Evolutionary conservation across 164 flowering plant species (phyloP), one percentile per base, ranked within the genome.

Genomic region (Piper longum): DNA sequence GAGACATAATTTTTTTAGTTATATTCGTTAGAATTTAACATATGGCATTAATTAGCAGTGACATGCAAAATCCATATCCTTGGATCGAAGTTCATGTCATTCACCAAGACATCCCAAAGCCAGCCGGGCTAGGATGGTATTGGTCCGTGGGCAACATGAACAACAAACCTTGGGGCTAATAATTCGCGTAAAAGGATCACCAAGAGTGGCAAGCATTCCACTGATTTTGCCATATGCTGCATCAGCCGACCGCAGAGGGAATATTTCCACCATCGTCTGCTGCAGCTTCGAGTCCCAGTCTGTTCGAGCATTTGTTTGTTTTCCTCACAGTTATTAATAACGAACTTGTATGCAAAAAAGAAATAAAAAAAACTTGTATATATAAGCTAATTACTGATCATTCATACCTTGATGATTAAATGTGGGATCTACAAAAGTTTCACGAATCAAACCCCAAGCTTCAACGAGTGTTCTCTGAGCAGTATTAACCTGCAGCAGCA

Each of bases 261-360:
- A 87, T 78, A 93, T 90, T 76, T 93, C 99, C 64, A 84, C 91
- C 99, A 93, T 93, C 44, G 99, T 93, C 70, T 93, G 95, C 68
- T 93, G 99, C 79, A 93, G 74, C 79, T 85, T 87, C 60, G 71
- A 69, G 68, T 93, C 97, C 99, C 99, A 93, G 63, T 93, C 99
- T 93, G 79, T 71, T 71, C 16, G 63, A 63, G 41, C 36, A 26
- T 26, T 26, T 26, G 36, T 26, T 26, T 26, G 36, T 26, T 26
- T 26, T 26, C 36, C 36, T 26, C 36, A 26, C 36, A 26, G 2
- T 26, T 26, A 48, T 14, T 14, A 5, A 2, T 48, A 48, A 48
- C 11, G 12, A 48, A 48, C 52, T 5, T 48, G 14, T 48, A 5
- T 48, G 48, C 12, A 48, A 48, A 48, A 12, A 48, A 48, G 3